These are phyloP conservation scores for Microascus cirrosus DNA, from an alignment of 2,329 filamentous ascomycete species.

Conservation along the genomic window DNA sequence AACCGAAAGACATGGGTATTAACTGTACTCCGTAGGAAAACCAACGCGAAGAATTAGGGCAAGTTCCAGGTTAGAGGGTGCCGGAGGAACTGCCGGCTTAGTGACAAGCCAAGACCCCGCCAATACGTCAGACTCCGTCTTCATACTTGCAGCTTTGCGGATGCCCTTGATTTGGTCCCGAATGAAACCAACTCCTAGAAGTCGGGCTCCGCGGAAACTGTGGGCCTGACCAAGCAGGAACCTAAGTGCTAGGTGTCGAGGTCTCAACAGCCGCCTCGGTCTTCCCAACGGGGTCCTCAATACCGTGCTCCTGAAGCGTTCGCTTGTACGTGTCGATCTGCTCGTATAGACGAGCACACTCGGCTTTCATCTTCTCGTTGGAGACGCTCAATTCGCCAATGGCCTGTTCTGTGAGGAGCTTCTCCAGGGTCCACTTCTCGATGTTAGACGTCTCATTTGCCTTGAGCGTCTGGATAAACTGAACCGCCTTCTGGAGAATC, in stretches of 20 bases:
- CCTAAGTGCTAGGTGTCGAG: background rate
- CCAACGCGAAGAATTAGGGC: background rate
- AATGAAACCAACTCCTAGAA: background rate
- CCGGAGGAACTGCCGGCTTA: background rate
- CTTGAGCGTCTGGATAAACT: conserved; percentile 89
- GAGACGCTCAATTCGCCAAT: conserved; percentile 79
- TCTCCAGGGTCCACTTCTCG: conserved; percentile 87
- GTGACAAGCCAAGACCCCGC: background rate
- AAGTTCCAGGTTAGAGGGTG: background rate
- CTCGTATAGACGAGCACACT: conserved; percentile 66
- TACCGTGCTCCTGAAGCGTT: conserved; percentile 48
- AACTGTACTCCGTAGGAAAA: background rate
- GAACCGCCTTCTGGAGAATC: conserved; percentile 84
- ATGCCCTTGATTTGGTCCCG: background rate
- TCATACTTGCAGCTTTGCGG: background rate
- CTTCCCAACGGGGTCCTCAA: conserved; percentile 20
- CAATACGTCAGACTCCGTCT: background rate
- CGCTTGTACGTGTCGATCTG: conserved; percentile 74
- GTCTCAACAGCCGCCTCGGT: background rate
- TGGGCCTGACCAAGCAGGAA: background rate
- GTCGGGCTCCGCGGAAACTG: background rate
- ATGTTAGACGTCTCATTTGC: conserved; percentile 91
- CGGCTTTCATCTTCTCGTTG: conserved; percentile 76
- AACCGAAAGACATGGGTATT: conserved; percentile 1
- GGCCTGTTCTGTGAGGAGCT: conserved; percentile 79